These are phyloP conservation scores for Backusella parvicylindrica DNA, from an alignment of 192 early-diverging fungal genomes.

Conservation along the genomic window DNA sequence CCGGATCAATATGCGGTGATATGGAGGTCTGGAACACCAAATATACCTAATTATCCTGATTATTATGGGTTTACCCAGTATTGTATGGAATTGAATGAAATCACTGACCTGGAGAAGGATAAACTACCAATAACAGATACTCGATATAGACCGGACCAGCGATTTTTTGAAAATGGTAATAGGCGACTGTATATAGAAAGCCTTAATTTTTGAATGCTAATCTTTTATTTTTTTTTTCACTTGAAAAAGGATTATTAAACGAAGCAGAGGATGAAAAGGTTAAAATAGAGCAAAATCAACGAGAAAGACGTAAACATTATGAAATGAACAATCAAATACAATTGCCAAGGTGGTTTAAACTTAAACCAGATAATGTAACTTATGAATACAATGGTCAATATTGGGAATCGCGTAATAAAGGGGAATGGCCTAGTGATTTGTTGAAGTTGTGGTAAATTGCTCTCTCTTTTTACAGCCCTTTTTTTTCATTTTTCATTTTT, in stretches of 20 bases:
- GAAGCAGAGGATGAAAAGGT: slow-evolving; percentile 27
- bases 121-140: slow-evolving; percentile 86
- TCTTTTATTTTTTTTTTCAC: background rate
- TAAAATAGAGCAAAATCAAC: slow-evolving; percentile 1
- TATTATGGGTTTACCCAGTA: slow-evolving; percentile 91
- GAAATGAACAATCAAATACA: slow-evolving; percentile 60
- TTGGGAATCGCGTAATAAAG: slow-evolving; percentile 63
- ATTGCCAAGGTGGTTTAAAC: slow-evolving; percentile 51
- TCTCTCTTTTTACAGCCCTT: background rate
- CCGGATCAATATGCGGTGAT: slow-evolving; percentile 64
- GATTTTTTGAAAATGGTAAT: slow-evolving; percentile 34
- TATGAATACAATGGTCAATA: slow-evolving; percentile 90
- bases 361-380: background rate
- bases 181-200: background rate
- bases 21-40: slow-evolving; percentile 73
- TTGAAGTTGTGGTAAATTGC: background rate
- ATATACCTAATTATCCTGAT: slow-evolving; percentile 55
- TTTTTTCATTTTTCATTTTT: background rate
- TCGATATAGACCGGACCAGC: slow-evolving; percentile 79
- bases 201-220: background rate
- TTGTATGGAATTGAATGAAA: slow-evolving; percentile 86
- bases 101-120: slow-evolving; percentile 57
- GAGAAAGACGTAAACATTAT: background rate
- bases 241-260: slow-evolving; percentile 21
- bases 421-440: slow-evolving; percentile 14